Base-by-base conservation (phyloP, 192 early-diverging fungal genomes). In the Phlyctochytrium planicorne region DNA sequence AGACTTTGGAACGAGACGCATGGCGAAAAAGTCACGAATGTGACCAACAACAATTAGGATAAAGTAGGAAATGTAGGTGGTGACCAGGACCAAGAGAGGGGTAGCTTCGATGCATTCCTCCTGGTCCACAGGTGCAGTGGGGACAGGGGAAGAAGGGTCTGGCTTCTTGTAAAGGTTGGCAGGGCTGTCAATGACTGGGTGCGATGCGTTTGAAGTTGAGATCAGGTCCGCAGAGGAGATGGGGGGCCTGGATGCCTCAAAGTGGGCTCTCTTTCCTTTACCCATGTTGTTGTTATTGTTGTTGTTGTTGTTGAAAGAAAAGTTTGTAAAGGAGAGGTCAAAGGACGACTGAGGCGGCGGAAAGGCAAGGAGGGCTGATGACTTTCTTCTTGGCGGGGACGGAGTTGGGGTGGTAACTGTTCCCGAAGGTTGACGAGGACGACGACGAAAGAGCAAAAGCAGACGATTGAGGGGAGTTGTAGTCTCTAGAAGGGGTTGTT, bases 21-120 rank as follows among this genome's bases (percentile, higher is more conserved):
- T 90, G 33, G 91, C 93, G 62, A 96, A 89, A 71, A 95, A 94
- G 79, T 98, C 96, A 20, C 93, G 86, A 55, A 94, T 52, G 69
- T 98, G 94, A 23, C 95, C 96, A 78, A 93, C 90, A 65, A 95
- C 75, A 23, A 97, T 95, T 63, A 98, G 84, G 78, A 97, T 85
- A 66, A 96, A 87, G 82, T 92, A 98, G 61, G 88, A 91, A 37
- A 98, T 84, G 75, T 98, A 98, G 63, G 96, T 98, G 6, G 94
- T 92, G 56, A 97, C 85, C 62, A 97, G 87, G 56, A 90, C 88
- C 59, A 88, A 85, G 53, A 90, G 79, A 20, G 95, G 95, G 57
- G 93, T 89, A 14, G 81, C 82, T 60, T 94, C 91, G 63, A 80
- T 66, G 34, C 66, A 52, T 52, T 75, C 71, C 35, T 77, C 71